Evolutionary conservation across 2,329 filamentous ascomycete genomes (phyloP).

Genomic region (Aspergillus unguis): DNA sequence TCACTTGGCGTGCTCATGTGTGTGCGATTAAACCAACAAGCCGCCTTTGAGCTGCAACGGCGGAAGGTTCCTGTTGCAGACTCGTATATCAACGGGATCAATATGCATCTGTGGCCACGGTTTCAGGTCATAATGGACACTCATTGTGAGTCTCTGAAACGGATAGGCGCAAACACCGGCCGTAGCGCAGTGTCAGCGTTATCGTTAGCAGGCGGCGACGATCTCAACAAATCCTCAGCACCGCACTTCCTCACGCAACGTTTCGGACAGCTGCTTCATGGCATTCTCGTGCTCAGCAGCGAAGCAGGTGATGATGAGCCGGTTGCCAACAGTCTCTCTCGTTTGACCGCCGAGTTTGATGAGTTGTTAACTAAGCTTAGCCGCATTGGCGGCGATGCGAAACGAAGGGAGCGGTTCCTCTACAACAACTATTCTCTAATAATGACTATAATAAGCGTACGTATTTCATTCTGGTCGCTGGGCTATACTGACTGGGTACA

Average conservation of each 20-base stretch:
- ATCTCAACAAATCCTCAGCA: conserved; percentile 51
- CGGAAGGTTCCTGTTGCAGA: conserved; percentile 87
- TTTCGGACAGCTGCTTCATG: conserved; percentile 90
- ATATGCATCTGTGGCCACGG: conserved; percentile 94
- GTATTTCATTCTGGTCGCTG: conserved; percentile 16
- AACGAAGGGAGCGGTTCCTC: conserved; percentile 81
- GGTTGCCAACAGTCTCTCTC: conserved; percentile 72
- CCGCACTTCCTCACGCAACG: conserved; percentile 90
- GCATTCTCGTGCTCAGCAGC: conserved; percentile 76
- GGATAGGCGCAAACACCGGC: conserved; percentile 47
- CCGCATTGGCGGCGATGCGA: conserved; percentile 69
- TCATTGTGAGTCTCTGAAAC: conserved; percentile 82
- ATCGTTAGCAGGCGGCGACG: conserved; percentile 50
- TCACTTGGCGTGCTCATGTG: conserved; percentile 84
- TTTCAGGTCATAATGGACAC: conserved; percentile 92
- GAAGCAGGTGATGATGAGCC: conserved; percentile 94
- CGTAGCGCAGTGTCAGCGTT: conserved; percentile 53
- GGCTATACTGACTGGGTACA: conserved; percentile 19
- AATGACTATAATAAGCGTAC: conserved; percentile 79
- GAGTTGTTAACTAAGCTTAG: conserved; percentile 75
- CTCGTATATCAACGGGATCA: conserved; percentile 87
- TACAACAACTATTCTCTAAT: conserved; percentile 96
- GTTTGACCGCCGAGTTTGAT: conserved; percentile 78
- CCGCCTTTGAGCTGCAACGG: conserved; percentile 89
- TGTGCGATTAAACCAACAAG: conserved; percentile 87